Evolutionary conservation across 371 early-diverging fungal genomes (phyloP).

Genomic region (Circinella umbellata): DNA sequence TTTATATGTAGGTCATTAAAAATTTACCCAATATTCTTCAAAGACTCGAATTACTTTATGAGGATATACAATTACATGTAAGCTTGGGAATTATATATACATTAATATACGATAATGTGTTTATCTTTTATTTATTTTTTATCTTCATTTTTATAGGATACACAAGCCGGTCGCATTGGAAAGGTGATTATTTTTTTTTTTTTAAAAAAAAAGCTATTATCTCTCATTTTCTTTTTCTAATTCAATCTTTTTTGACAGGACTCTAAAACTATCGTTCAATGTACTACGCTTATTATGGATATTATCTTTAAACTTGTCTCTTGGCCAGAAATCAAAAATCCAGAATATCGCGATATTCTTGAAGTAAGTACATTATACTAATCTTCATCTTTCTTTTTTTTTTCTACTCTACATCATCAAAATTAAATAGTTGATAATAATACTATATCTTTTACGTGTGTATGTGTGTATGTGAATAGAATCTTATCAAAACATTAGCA

Average conservation of each 20-base stretch:
- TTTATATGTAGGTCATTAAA: slow-evolving; percentile 24
- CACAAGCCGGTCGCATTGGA: slow-evolving; percentile 33
- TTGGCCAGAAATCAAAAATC: slow-evolving; percentile 59
- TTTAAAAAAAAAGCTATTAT: no score
- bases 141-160: slow-evolving; percentile 23
- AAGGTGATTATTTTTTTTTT: no score
- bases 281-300: slow-evolving; percentile 49
- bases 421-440: background rate
- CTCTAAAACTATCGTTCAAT: slow-evolving; percentile 31
- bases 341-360: slow-evolving; percentile 47
- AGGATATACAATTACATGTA: slow-evolving; percentile 35
- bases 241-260: slow-evolving; percentile 19
- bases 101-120: background rate
- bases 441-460: background rate
- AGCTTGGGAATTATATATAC: no score
- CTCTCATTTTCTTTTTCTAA: no score
- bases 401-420: no score
- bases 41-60: slow-evolving; percentile 37
- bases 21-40: slow-evolving; percentile 43
- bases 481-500: slow-evolving; percentile 24
- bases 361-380: slow-evolving; percentile 18
- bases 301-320: slow-evolving; percentile 52
- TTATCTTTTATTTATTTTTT: background rate
- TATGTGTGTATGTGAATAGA: slow-evolving; percentile 2
- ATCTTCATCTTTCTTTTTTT: background rate